These are phyloP conservation scores for Musa balbisiana DNA, from an alignment of 202 grass and related monocot genomes.

Conservation along the genomic window DNA sequence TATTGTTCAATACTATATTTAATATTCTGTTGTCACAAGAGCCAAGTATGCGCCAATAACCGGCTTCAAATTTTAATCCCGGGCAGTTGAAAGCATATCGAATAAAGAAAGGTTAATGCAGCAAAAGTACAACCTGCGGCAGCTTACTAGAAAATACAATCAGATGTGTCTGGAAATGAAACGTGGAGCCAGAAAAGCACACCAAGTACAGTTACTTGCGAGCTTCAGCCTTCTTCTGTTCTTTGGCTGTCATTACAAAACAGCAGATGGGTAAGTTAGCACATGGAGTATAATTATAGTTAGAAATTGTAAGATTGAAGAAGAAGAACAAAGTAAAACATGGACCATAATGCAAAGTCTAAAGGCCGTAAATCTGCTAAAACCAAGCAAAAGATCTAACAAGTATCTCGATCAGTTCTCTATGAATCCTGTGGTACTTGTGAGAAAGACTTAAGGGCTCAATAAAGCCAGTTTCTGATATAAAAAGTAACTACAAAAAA, in stretches of 20 bases:
- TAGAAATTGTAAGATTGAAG: not conserved
- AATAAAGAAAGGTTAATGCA: too few species aligned
- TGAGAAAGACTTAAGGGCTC: not conserved
- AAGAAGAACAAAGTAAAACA: not conserved
- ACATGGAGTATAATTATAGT: too few species aligned
- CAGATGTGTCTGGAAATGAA: not conserved
- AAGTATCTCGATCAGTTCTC: not conserved
- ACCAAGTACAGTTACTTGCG: conserved; percentile 38
- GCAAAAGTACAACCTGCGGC: not conserved
- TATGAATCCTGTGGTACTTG: not conserved
- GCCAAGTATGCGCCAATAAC: too few species aligned
- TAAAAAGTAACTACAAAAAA: not conserved
- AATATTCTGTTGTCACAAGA: too few species aligned
- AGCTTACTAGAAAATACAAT: conserved; percentile 1
- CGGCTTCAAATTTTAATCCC: too few species aligned
- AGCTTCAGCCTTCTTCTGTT: conserved; percentile 70
- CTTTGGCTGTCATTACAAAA: conserved; percentile 53
- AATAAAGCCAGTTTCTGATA: not conserved
- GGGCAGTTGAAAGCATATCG: too few species aligned
- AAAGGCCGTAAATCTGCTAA: not conserved
- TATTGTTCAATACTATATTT: too few species aligned
- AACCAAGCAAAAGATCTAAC: not conserved
- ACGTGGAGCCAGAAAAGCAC: too few species aligned
- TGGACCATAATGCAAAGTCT: not conserved
- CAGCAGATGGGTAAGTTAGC: conserved; percentile 17